Percentiles rank a stretch among this genome's conserved stretches.
Conservation (phyloP, 306 rosid species). For the Cucumis cinereus region DNA sequence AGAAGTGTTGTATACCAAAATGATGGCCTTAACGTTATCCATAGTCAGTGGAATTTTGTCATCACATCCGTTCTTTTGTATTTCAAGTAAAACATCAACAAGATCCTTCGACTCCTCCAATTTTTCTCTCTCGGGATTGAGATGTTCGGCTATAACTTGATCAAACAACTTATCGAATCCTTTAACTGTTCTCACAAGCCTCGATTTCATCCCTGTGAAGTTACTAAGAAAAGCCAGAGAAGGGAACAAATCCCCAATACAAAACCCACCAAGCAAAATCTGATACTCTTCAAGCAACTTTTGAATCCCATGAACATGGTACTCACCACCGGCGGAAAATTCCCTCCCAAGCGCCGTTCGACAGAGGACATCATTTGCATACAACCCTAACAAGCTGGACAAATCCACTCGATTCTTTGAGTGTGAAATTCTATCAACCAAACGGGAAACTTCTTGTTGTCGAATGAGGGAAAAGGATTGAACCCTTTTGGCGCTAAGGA, state of each 20-base stretch:
- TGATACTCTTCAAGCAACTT: slow-evolving; percentile 18
- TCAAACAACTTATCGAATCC: slow-evolving; percentile 21
- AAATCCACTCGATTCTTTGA: slow-evolving; percentile 7
- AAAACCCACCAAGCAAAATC: slow-evolving; percentile 25
- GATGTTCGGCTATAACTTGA: slow-evolving; percentile 21
- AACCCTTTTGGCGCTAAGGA: slow-evolving; percentile 23
- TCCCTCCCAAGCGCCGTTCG: slow-evolving; percentile 24
- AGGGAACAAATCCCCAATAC: slow-evolving; percentile 25
- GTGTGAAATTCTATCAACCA: slow-evolving; percentile 2
- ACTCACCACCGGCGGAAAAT: slow-evolving; percentile 3
- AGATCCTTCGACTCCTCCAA: slow-evolving; percentile 10
- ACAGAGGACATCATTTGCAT: slow-evolving; percentile 26
- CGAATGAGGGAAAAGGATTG: slow-evolving; percentile 16
- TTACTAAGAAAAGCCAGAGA: slow-evolving; percentile 19
- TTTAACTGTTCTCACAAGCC: slow-evolving; percentile 14
- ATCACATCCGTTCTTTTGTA: slow-evolving; percentile 12
- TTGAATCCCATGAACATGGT: background rate
- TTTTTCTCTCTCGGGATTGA: background rate
- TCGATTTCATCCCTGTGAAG: slow-evolving; percentile 11
- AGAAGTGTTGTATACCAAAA: slow-evolving; percentile 12
- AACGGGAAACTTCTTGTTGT: slow-evolving; percentile 16
- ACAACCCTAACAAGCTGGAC: slow-evolving; percentile 6
- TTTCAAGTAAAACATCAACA: slow-evolving; percentile 25
- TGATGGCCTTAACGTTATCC: slow-evolving; percentile 31
- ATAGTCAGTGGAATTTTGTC: slow-evolving; percentile 20